Conservation (phyloP, 352 stramenopile species). For the Phytophthora uliginosa region DNA sequence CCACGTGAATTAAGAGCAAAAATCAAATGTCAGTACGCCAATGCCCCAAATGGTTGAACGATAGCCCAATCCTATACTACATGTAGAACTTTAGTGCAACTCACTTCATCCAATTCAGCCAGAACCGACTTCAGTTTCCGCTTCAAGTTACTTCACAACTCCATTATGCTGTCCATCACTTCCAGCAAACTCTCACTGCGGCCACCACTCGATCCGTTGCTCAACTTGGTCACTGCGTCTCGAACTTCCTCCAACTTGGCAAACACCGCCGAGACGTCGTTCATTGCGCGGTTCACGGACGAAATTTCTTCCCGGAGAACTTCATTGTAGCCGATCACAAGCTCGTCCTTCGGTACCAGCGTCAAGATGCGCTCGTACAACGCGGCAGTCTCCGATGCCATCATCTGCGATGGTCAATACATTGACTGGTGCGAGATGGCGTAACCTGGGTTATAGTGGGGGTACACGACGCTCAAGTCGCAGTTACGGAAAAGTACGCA, state of each 20-base stretch:
- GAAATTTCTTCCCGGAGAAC: conserved; percentile 12
- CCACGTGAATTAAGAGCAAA: background rate
- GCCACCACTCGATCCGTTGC: background rate
- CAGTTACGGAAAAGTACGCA: too few relatives aligned
- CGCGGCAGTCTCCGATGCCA: background rate
- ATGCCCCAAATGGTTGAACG: too few relatives aligned
- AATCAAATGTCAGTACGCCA: background rate
- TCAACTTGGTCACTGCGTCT: conserved; percentile 14
- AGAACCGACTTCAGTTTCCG: background rate
- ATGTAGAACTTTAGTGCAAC: too few relatives aligned
- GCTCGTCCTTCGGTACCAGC: conserved; percentile 13
- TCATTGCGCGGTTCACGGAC: conserved; percentile 1
- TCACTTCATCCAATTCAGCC: background rate
- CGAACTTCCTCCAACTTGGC: conserved; percentile 23
- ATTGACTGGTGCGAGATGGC: too few relatives aligned
- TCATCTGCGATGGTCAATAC: background rate
- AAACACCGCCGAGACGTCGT: conserved; percentile 13
- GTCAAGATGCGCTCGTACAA: conserved; percentile 26
- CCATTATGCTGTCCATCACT: background rate
- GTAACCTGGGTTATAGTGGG: too few relatives aligned
- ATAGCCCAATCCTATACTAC: too few relatives aligned
- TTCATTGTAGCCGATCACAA: conserved; percentile 12
- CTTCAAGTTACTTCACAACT: conserved; percentile 6
- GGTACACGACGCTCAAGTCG: too few relatives aligned
- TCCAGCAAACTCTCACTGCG: conserved; percentile 11